Evolutionary conservation across 805 yeast genomes (phyloP), one percentile per base, ranked within the genome.

Genomic region (Zygoascus ofunaensis): DNA sequence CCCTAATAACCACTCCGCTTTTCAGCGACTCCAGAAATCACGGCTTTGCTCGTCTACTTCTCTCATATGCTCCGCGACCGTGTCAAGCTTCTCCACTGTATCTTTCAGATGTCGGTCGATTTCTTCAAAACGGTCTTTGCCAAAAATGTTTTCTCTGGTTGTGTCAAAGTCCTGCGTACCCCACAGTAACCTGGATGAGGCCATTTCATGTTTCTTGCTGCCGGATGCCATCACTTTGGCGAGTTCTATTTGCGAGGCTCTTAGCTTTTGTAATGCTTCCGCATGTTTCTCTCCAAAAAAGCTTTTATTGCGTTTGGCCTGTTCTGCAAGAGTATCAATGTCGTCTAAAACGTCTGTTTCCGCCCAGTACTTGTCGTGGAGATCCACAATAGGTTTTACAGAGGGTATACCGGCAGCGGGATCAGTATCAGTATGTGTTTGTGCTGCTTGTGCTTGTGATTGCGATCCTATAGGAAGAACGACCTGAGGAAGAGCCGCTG

Each of bases 281-380:
- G 70, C 66, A 56, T 80, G 82, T 35, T 66, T 56, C 5, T 53
- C 43, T 4, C 72, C 70, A 42, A 68, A 61, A 43, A 68, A 66
- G 36, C 66, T 62, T 19, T 62, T 61, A 41, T 52, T 49, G 12
- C 45, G 32, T 34, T 53, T 55, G 12, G 63, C 63, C 18, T 57
- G 52, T n/a, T 50, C 55, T 2, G 85, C 77, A 68, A 81, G 70
- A 42, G 68, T 69, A 45, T 74, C 73, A 5, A 87, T 92, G 50
- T 85, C 94, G 51, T 86, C 89, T 49, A 90, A 69, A 0, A 84
- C 81, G 55, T 84, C 95, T 41, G 87, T 79, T 53, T 86, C 94
- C 4, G 90, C 80, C 94, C 95, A 89, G 38, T 85, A 68, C 55
- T 74, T 72, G 61, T 85, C 95, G 63, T 80, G 87, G 48, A 75